phyloP scores from a whole-genome alignment of 2,329 filamentous ascomycete genomes.

The Talaromyces sp. region DNA sequence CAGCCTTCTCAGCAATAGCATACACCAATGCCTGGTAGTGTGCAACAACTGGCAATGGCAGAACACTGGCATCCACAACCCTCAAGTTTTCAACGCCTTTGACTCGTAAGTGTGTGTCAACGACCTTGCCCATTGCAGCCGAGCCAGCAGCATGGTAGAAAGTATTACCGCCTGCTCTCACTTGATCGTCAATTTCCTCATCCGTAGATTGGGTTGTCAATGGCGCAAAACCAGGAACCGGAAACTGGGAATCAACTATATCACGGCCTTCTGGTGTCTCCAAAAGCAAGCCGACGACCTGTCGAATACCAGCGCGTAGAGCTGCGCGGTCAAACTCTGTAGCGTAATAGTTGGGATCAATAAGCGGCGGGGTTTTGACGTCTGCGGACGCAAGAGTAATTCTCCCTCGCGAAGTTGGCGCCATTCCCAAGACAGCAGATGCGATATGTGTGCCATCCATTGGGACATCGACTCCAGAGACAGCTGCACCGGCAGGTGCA shows the following conservation, averaged over 20 bases:
- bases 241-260: slow-evolving; percentile 15
- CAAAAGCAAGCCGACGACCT: slow-evolving; percentile 11
- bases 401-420: slow-evolving; percentile 17
- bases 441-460: slow-evolving; percentile 13
- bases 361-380: slow-evolving; percentile 15
- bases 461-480: slow-evolving; percentile 13
- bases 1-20: slow-evolving; percentile 12
- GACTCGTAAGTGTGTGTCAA: slow-evolving; percentile 13
- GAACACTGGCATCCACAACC: slow-evolving; percentile 22
- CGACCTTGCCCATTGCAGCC: slow-evolving; percentile 13
- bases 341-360: slow-evolving; percentile 21
- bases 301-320: slow-evolving; percentile 14
- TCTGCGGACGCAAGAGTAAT: slow-evolving; percentile 14
- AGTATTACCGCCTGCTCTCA: slow-evolving; percentile 8
- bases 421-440: slow-evolving; percentile 12
- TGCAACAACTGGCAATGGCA: slow-evolving; percentile 14
- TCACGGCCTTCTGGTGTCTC: slow-evolving; percentile 12
- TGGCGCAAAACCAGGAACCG: slow-evolving; percentile 9
- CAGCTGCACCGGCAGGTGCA: slow-evolving; percentile 15
- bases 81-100: slow-evolving; percentile 15
- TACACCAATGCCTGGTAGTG: slow-evolving; percentile 19
- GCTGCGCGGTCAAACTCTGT: slow-evolving; percentile 20
- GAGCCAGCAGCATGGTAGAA: slow-evolving; percentile 17
- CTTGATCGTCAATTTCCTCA: slow-evolving; percentile 17
- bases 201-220: slow-evolving; percentile 13